Evolutionary conservation across 208 protist species (phyloP), one percentile per base, ranked within the genome.

Genomic region (Chromosphaera perkinsii): DNA sequence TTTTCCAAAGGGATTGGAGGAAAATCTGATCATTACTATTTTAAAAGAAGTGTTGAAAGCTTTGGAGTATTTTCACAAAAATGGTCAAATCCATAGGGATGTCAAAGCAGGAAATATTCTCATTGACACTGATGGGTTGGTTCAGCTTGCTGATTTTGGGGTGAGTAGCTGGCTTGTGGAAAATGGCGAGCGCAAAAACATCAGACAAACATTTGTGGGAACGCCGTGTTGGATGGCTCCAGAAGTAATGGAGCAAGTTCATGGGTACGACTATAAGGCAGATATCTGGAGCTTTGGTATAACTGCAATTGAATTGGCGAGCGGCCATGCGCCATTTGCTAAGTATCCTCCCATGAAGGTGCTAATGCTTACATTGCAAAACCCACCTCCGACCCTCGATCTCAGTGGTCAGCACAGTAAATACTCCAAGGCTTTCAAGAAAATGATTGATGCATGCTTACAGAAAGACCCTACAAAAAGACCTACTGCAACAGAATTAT

Each of bases 261-360:
- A 20, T 20, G 75, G 75, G 1, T 79, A 79, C 51, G 54, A 75
- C 33, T 26, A 10, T 14, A 76, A 76, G 43, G 75, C 75, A 27
- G 75, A 79, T 33, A 76, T 79, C 17, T 79, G 75, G 75, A 69
- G 55, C 35, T 67, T 79, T 17, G 75, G 75, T 2, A 79, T 79
- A 24, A 79, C 75, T 14, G 75, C 75, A 1, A 59, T 79, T n/a
- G 75, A 79, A 47, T 35, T 79, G 4, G 67, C 75, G 1, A 69
- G 33, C 4, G 75, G 75, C 0, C 48, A 66, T 24, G 66, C 75
- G 24, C 75, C 75, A 2, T 52, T 51, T 31, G 55, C 69, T 2
- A 39, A 59, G 20, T 59, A 65, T 12, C 33, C 62, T 12, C 51
- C 64, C 20, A 75, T 74, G 61, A 76, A 72, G 42, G 69, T 79